phyloP scores from a whole-genome alignment of 345 rosid species.

The Jatropha curcas region DNA sequence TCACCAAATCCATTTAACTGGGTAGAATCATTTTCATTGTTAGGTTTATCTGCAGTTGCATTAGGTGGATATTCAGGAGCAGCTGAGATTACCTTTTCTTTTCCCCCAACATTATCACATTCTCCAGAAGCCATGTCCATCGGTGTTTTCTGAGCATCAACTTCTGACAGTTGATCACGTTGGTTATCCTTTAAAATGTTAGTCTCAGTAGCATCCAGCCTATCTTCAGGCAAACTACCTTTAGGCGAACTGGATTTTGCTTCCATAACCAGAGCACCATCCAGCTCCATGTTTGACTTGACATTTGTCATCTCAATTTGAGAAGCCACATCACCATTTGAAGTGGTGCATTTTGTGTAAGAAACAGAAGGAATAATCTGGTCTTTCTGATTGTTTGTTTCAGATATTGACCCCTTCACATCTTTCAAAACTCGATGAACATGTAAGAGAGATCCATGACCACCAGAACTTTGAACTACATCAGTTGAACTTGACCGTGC shows the following conservation, averaged over 20 bases:
- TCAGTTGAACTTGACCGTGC: conserved; percentile 79
- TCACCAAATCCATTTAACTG: conserved; percentile 48
- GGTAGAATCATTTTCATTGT: conserved; percentile 37
- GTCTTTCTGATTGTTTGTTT: conserved; percentile 60
- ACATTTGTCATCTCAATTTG: conserved; percentile 44
- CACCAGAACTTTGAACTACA: conserved; percentile 64
- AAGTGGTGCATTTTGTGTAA: conserved; percentile 42
- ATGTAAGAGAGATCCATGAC: conserved; percentile 61
- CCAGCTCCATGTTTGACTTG: conserved; percentile 46
- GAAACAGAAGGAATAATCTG: conserved; percentile 48
- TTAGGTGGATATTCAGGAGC: conserved; percentile 38
- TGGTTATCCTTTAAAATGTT: conserved; percentile 36
- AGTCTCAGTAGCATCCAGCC: conserved; percentile 39
- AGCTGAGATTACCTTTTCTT: conserved; percentile 44
- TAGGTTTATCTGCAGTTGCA: conserved; percentile 37
- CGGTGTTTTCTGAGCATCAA: conserved; percentile 34
- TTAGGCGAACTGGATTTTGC: conserved; percentile 37
- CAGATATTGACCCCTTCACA: conserved; percentile 51
- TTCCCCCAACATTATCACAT: conserved; percentile 39
- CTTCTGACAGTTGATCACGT: conserved; percentile 30
- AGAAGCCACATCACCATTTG: conserved; percentile 58
- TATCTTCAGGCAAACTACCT: conserved; percentile 38
- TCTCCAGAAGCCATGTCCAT: conserved; percentile 42
- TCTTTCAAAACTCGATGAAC: conserved; percentile 57
- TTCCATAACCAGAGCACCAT: conserved; percentile 43